Base-by-base conservation (phyloP, 73 alveolate species). In the Paramecium bursaria region DNA sequence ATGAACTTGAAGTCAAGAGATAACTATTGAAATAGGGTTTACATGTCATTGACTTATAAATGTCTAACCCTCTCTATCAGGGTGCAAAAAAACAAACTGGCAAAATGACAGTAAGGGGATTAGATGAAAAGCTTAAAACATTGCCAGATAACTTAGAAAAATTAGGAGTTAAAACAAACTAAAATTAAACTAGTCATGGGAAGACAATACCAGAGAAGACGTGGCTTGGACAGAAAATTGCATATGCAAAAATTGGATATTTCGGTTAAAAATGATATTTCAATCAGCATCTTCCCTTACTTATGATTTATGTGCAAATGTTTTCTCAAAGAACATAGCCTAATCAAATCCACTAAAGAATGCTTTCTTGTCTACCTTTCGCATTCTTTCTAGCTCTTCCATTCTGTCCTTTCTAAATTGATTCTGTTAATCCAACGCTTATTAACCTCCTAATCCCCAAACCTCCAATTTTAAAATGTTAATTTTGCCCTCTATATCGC, bases 401-500 rank as follows among this genome's bases (percentile, higher is more conserved):
- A 55, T 49, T 52, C 74, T 61, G 3, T 75, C 74, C 31, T 75
- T 48, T 75, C 88, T 50, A 48, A 50, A 50, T 50, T 75, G 27
- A 3, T 50, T 35, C 22, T 75, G 46, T 23, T 55, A 55, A 48
- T 27, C 17, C 29, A 75, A 31, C 6, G 73, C 74, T 30, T 75
- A 55, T 51, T 75, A 48, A 14, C 88, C 74, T 2, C 88, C 88
- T 17, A 75, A 50, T 31, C 88, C 88, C 88, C 88, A 75, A 31
- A 75, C 74, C 33, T 75, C 88, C 30, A 75, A 48, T 22, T 48
- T 50, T 17, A 50, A 39, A 27, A 75, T 61, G n/a, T 54, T 55
- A 2, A 75, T 44, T 22, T 51, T 27, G 0, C 77, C 74, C 39
- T 75, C 57, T 48, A 31, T 51, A 7, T 75, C 74, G 5, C 79